Conservation (phyloP, 169 alveolate genomes). For the Babesia microti region DNA sequence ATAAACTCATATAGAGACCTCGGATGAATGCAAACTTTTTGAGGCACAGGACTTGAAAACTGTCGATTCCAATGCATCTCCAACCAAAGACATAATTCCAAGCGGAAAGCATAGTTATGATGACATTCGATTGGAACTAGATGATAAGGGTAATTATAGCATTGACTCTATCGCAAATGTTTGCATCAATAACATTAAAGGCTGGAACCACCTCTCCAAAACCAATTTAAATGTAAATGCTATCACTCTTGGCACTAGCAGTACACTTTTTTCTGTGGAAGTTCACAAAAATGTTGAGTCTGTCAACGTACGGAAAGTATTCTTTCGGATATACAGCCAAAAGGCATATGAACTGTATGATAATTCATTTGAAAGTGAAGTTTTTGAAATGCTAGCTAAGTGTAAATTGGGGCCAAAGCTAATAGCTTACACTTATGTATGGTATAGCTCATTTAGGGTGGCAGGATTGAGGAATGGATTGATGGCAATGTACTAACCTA, state of each 20-base stretch:
- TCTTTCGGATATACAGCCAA: slow-evolving; percentile 52
- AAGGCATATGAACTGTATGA: slow-evolving; percentile 53
- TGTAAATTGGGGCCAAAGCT: slow-evolving; percentile 53
- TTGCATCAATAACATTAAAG: slow-evolving; percentile 5
- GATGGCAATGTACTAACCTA: slow-evolving; percentile 55
- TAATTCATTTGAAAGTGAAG: slow-evolving; percentile 51
- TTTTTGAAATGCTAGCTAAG: slow-evolving; percentile 48
- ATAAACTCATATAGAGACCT: too few species aligned
- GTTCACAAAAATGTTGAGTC: slow-evolving; percentile 2
- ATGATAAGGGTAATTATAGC: too few species aligned
- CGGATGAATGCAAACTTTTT: too few species aligned
- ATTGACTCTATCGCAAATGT: neutral
- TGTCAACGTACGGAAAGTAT: slow-evolving; percentile 11
- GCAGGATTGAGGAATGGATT: slow-evolving; percentile 65
- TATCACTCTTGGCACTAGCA: slow-evolving; percentile 9
- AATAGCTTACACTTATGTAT: slow-evolving; percentile 38
- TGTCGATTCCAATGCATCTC: too few species aligned
- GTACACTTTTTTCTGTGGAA: slow-evolving; percentile 7
- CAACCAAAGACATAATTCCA: too few species aligned
- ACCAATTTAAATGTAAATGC: slow-evolving; percentile 1
- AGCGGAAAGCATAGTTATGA: too few species aligned
- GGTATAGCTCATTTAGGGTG: slow-evolving; percentile 54
- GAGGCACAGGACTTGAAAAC: too few species aligned
- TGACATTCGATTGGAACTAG: too few species aligned
- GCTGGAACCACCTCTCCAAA: slow-evolving; percentile 1